These are phyloP conservation scores for Coemansia sp. DNA, from an alignment of 192 early-diverging fungal genomes.

Conservation along the genomic window DNA sequence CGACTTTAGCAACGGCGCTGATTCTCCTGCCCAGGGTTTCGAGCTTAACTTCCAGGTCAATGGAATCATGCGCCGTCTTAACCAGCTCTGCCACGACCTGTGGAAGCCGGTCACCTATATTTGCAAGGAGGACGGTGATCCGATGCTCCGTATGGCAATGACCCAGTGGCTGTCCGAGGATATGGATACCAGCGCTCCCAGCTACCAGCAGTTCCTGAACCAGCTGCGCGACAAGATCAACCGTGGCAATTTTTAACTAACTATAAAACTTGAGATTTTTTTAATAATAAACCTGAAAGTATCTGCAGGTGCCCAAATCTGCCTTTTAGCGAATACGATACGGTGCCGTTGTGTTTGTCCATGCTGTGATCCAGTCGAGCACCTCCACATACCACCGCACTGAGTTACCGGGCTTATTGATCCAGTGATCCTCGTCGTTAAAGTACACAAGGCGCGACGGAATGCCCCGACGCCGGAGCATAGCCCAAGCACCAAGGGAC, in stretches of 20 bases:
- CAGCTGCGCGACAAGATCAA: constrained; percentile 73
- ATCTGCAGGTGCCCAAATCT: not conserved
- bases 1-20: constrained; percentile 70
- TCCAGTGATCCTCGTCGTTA: constrained; percentile 74
- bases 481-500: constrained; percentile 70
- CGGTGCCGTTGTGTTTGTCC: constrained; percentile 35
- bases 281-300: not conserved
- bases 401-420: constrained; percentile 71
- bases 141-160: constrained; percentile 77
- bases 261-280: no score
- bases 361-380: constrained; percentile 57
- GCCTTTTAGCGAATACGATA: constrained; percentile 23
- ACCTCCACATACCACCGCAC: constrained; percentile 72
- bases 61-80: constrained; percentile 71
- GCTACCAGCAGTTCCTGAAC: constrained; percentile 73
- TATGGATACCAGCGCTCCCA: constrained; percentile 73
- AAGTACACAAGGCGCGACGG: constrained; percentile 72
- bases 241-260: constrained; percentile 44
- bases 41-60: constrained; percentile 71
- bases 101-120: constrained; percentile 76
- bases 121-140: constrained; percentile 91
- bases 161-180: constrained; percentile 90
- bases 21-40: constrained; percentile 56
- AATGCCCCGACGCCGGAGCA: constrained; percentile 69
- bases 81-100: constrained; percentile 64